Conservation (phyloP, 805 yeast species). For the Candida stauntonica region DNA sequence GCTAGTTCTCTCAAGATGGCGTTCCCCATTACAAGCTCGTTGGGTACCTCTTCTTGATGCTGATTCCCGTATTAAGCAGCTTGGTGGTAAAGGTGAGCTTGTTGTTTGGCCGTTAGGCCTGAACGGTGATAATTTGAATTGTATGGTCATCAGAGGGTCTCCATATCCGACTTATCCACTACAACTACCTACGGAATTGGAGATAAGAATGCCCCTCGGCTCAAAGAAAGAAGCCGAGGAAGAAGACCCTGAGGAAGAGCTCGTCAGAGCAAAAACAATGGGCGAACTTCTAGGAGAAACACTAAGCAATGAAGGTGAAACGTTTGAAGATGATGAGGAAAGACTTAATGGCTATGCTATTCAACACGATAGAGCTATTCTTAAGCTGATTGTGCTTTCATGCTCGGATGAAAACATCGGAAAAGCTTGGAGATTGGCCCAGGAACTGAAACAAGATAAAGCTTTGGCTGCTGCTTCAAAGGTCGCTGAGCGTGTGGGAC, state of each 20-base stretch:
- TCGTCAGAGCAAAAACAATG: slow-evolving; percentile 54
- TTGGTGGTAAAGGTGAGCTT: slow-evolving; percentile 50
- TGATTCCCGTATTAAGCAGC: slow-evolving; percentile 42
- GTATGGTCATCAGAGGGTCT: slow-evolving; percentile 69
- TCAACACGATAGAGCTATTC: slow-evolving; percentile 69
- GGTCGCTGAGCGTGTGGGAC: slow-evolving; percentile 71
- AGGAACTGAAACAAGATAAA: slow-evolving; percentile 66
- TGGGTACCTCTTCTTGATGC: slow-evolving; percentile 83
- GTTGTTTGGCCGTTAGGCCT: slow-evolving; percentile 87
- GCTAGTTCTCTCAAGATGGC: slow-evolving; percentile 71
- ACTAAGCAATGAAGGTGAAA: slow-evolving; percentile 38
- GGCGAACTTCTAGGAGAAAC: slow-evolving; percentile 62
- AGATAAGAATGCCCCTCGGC: slow-evolving; percentile 60
- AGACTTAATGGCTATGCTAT: slow-evolving; percentile 49
- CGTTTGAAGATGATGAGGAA: slow-evolving; percentile 45
- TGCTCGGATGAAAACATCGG: slow-evolving; percentile 62
- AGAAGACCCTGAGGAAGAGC: slow-evolving; percentile 52
- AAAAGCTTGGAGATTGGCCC: slow-evolving; percentile 67
- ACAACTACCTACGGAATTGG: slow-evolving; percentile 77
- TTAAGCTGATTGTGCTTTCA: slow-evolving; percentile 68
- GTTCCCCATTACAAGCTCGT: slow-evolving; percentile 66
- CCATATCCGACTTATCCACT: slow-evolving; percentile 79
- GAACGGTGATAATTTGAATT: slow-evolving; percentile 62
- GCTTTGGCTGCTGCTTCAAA: slow-evolving; percentile 81
- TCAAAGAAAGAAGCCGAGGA: slow-evolving; percentile 17